phyloP scores from a whole-genome alignment of 176 grass and related monocot species.

The Paspalum notatum region DNA sequence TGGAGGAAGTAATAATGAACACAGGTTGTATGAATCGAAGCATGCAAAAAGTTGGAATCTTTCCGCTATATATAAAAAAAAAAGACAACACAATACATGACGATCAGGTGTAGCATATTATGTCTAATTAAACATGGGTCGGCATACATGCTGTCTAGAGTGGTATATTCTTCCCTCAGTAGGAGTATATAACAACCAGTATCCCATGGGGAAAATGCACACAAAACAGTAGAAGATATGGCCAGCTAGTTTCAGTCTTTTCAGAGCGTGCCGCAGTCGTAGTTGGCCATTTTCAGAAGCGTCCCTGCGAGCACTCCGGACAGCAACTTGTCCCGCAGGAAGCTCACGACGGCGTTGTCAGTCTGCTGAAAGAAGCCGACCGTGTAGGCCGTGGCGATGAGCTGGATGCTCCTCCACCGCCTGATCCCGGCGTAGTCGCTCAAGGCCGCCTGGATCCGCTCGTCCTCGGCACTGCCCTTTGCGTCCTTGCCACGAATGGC shows the following conservation, averaged over 20 bases:
- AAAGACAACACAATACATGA: too few relatives aligned
- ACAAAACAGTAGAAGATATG: too few relatives aligned
- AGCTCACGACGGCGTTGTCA: conserved; percentile 15
- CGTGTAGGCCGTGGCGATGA: conserved; percentile 37
- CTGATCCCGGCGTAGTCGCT: conserved; percentile 42
- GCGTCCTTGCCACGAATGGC: conserved; percentile 2
- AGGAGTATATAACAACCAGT: too few relatives aligned
- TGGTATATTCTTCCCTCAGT: too few relatives aligned
- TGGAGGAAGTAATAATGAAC: too few relatives aligned
- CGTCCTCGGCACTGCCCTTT: neutral
- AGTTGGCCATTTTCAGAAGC: conserved; percentile 35
- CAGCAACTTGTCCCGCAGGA: conserved; percentile 57
- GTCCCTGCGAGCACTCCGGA: conserved; percentile 19
- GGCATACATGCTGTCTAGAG: too few relatives aligned
- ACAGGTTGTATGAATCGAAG: too few relatives aligned
- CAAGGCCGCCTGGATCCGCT: conserved; percentile 42
- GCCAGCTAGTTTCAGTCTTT: neutral
- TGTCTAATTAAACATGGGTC: too few relatives aligned
- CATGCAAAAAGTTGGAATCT: too few relatives aligned
- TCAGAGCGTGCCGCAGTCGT: conserved; percentile 50
- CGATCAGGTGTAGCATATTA: too few relatives aligned
- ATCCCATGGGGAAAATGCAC: too few relatives aligned
- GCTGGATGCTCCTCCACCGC: conserved; percentile 62
- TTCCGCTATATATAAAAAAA: too few relatives aligned
- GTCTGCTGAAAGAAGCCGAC: conserved; percentile 61